Evolutionary conservation across 2,329 filamentous ascomycete species (phyloP).

Genomic region (Neopestalotiopsis clavispora): DNA sequence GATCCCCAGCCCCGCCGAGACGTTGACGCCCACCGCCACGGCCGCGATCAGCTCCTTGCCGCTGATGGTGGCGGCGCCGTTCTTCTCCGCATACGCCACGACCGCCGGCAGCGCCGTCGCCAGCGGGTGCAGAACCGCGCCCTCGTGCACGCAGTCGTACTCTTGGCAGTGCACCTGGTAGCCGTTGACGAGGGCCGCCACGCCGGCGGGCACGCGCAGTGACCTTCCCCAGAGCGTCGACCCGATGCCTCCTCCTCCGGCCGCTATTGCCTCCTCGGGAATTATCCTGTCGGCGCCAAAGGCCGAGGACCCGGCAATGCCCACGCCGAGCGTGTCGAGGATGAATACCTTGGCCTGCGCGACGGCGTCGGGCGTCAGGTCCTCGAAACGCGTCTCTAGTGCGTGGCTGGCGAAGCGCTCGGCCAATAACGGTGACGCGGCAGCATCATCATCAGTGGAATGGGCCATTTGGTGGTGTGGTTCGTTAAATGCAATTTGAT

Average conservation of each 20-base stretch:
- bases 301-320: slow-evolving; percentile 20
- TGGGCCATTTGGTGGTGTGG: slow-evolving; percentile 1
- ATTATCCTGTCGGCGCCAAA: slow-evolving; percentile 15
- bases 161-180: slow-evolving; percentile 21
- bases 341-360: slow-evolving; percentile 19
- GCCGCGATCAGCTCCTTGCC: slow-evolving; percentile 19
- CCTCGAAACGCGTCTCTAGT: slow-evolving; percentile 13
- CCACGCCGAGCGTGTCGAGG: slow-evolving; percentile 19
- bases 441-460: not conserved
- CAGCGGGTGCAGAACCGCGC: slow-evolving; percentile 18
- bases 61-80: slow-evolving; percentile 1
- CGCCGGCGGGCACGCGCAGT: slow-evolving; percentile 12
- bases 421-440: slow-evolving; percentile 3
- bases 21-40: slow-evolving; percentile 19
- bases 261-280: not conserved
- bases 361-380: slow-evolving; percentile 19
- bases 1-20: slow-evolving; percentile 18
- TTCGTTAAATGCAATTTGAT: not conserved
- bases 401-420: slow-evolving; percentile 19
- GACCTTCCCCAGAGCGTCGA: slow-evolving; percentile 16
- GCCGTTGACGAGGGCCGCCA: slow-evolving; percentile 16
- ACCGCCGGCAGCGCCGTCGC: slow-evolving; percentile 17
- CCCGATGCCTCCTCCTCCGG: slow-evolving; percentile 6
- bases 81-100: slow-evolving; percentile 16
- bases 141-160: slow-evolving; percentile 21